Conservation (phyloP, 108 stramenopile species). For the Nitzschia sp. region DNA sequence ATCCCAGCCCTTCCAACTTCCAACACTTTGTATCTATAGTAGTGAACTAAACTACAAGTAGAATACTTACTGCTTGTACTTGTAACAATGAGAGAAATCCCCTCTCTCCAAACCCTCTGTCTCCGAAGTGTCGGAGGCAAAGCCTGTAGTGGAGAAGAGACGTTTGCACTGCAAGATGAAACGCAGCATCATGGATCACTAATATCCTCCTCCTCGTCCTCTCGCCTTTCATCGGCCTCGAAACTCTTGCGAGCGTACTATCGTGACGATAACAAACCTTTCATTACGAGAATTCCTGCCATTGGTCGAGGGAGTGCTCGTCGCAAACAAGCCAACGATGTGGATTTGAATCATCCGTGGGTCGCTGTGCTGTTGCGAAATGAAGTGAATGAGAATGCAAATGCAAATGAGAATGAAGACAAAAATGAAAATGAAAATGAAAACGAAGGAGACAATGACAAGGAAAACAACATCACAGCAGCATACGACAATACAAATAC, state of each 20-base stretch:
- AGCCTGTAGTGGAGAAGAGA: slow-evolving; percentile 62
- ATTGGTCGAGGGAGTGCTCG: slow-evolving; percentile 50
- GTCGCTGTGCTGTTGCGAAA: slow-evolving; percentile 25
- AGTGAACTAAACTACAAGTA: no score
- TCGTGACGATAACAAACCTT: background rate
- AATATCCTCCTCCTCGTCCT: no score
- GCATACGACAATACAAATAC: background rate
- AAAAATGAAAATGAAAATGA: background rate
- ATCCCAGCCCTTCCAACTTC: no score
- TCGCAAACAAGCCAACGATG: slow-evolving; percentile 73
- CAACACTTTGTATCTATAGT: no score
- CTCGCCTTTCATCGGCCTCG: slow-evolving; percentile 18
- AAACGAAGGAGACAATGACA: background rate
- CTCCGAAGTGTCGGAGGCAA: slow-evolving; percentile 63
- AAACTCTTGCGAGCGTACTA: slow-evolving; percentile 35
- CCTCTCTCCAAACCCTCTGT: slow-evolving; percentile 56
- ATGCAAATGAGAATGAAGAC: background rate
- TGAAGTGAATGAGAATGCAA: background rate
- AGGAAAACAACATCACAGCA: background rate
- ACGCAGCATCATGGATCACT: background rate
- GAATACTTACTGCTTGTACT: no score
- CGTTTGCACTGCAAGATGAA: slow-evolving; percentile 43
- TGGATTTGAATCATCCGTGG: slow-evolving; percentile 78
- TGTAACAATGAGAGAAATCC: slow-evolving; percentile 72
- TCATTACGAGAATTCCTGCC: slow-evolving; percentile 41